phyloP scores from a whole-genome alignment of 2,329 filamentous ascomycete species.

The Fusarium mexicanum region DNA sequence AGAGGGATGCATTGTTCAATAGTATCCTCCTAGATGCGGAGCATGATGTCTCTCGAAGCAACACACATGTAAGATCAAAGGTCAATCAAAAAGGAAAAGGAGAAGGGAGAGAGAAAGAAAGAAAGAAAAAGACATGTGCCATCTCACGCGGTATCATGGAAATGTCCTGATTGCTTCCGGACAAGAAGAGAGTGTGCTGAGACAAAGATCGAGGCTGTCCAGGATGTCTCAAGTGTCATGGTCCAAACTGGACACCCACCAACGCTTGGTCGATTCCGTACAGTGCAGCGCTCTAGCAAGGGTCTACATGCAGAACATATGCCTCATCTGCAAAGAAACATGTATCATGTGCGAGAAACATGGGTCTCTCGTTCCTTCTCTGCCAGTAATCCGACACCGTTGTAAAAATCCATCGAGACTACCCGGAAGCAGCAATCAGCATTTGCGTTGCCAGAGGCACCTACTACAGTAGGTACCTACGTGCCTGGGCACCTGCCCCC shows the following conservation, averaged over 20 bases:
- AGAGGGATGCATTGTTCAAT: constrained; percentile 8
- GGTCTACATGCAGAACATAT: constrained; percentile 1
- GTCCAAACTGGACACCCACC: constrained; percentile 6
- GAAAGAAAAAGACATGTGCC: not conserved
- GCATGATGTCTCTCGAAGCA: not conserved
- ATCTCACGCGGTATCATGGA: not conserved
- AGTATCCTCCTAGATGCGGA: not conserved
- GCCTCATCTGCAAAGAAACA: not conserved
- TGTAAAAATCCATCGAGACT: not conserved
- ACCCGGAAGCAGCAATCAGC: constrained; percentile 11
- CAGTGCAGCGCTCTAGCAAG: constrained; percentile 10
- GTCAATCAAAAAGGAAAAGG: not conserved
- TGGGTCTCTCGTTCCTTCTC: not conserved
- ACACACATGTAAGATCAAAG: not conserved
- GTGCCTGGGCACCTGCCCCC: not conserved
- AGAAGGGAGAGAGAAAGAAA: too few species aligned
- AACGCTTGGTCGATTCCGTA: not conserved
- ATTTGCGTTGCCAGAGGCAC: not conserved
- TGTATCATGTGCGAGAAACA: constrained; percentile 7
- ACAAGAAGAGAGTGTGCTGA: constrained; percentile 5
- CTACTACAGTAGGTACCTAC: not conserved
- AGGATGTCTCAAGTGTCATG: constrained; percentile 6
- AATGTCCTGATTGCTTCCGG: not conserved
- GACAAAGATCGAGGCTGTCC: constrained; percentile 5
- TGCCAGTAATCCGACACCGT: not conserved